Conservation (phyloP, 2,329 filamentous ascomycete species). For the Hypoxylon sp. region DNA sequence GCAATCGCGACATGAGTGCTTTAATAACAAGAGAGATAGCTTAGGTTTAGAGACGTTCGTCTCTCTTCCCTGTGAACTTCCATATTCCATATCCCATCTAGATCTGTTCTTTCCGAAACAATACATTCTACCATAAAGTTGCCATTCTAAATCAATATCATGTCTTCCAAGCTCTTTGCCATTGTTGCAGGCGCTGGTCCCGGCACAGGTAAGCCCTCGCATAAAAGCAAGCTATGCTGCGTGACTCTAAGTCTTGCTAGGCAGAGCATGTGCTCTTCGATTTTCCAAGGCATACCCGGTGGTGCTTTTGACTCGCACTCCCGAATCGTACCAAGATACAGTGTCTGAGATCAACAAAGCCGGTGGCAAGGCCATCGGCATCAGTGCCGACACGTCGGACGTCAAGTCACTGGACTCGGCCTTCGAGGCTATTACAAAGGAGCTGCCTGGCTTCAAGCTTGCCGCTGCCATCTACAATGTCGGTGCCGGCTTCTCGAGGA, state of each 20-base stretch:
- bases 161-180: slow-evolving; percentile 67
- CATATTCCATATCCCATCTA: slow-evolving; percentile 17
- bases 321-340: slow-evolving; percentile 73
- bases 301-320: slow-evolving; percentile 77
- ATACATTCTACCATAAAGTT: slow-evolving; percentile 10
- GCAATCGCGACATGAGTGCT: slow-evolving; percentile 13
- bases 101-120: slow-evolving; percentile 4
- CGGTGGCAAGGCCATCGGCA: slow-evolving; percentile 77
- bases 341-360: slow-evolving; percentile 74
- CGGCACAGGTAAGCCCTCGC: slow-evolving; percentile 65
- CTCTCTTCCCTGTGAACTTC: slow-evolving; percentile 19
- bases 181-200: slow-evolving; percentile 79
- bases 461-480: slow-evolving; percentile 80
- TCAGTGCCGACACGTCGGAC: slow-evolving; percentile 73
- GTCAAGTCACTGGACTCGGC: slow-evolving; percentile 59
- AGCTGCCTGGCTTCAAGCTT: slow-evolving; percentile 66
- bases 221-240: slow-evolving; percentile 8
- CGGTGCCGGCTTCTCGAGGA: slow-evolving; percentile 61
- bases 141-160: slow-evolving; percentile 18
- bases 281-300: slow-evolving; percentile 77
- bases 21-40: neutral
- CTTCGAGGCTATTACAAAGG: slow-evolving; percentile 70
- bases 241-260: slow-evolving; percentile 44
- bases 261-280: slow-evolving; percentile 63
- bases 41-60: slow-evolving; percentile 4